phyloP scores from a whole-genome alignment of 208 protist species.

The Leishmania turanica region DNA sequence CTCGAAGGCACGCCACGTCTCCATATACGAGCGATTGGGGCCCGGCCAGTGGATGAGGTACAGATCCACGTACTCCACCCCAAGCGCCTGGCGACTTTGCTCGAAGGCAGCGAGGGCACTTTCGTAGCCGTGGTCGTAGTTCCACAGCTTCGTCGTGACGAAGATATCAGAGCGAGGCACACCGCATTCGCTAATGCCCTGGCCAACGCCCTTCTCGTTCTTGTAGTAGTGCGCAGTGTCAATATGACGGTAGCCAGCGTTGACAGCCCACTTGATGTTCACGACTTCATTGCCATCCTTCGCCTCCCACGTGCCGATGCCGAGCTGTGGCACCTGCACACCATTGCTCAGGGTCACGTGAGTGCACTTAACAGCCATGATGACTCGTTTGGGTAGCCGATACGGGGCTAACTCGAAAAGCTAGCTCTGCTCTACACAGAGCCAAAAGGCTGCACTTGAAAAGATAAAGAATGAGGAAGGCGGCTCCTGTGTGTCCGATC shows the following conservation, averaged over 20 bases:
- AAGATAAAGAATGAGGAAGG: neutral
- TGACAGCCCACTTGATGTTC: constrained; percentile 56
- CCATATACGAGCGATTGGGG: constrained; percentile 44
- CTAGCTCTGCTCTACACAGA: neutral
- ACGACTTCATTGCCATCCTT: constrained; percentile 46
- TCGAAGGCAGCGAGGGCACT: constrained; percentile 71
- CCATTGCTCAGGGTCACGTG: constrained; percentile 58
- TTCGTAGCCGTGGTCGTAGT: constrained; percentile 62
- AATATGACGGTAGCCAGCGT: constrained; percentile 87
- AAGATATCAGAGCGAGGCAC: constrained; percentile 90
- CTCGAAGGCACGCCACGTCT: constrained; percentile 73
- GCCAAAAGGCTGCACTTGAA: neutral
- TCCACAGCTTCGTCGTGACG: constrained; percentile 91
- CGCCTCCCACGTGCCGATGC: constrained; percentile 77
- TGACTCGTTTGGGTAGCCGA: neutral
- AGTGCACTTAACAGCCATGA: constrained; percentile 29
- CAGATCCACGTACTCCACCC: constrained; percentile 95
- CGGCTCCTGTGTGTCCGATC: neutral
- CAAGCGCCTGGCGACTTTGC: constrained; percentile 75
- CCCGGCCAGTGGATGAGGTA: constrained; percentile 97
- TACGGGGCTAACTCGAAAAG: neutral
- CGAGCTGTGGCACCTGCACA: constrained; percentile 77
- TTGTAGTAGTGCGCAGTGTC: constrained; percentile 85
- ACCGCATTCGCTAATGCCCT: constrained; percentile 52
- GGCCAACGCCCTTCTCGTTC: constrained; percentile 77